Evolutionary conservation across 257 asterid species (phyloP), one percentile per base, ranked within the genome.

Genomic region (Gardenia jasminoides): DNA sequence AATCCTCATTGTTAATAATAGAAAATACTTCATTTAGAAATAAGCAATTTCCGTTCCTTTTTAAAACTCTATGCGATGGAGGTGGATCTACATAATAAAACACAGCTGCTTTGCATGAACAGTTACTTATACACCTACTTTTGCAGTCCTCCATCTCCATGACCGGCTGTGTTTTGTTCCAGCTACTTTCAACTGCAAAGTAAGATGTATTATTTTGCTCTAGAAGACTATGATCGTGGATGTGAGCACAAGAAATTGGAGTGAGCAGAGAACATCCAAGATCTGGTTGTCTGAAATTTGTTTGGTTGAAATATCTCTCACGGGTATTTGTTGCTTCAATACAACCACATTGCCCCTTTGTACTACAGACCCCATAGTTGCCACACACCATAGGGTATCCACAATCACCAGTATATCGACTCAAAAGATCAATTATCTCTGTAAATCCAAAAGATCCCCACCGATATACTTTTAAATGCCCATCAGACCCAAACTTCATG

Each of bases 311-410:
- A n/a, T n/a, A n/a, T n/a, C 22, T 76, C n/a, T 41, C 43, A 44
- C 44, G 80, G 17, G 11, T 79, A 58, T n/a, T 54, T 6, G 77
- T 70, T 13, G 52, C 20, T 62, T 84, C 74, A 48, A 43, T 75
- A 74, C 80, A 82, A 56, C 39, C 15, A 62, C 80, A 82, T 67
- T 68, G 74, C 36, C 78, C 80, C 16, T 54, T 50, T 16, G 54
- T 70, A 59, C 85, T 70, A 59, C 85, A 82, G 62, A 82, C 77
- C 46, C 74, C 79, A 76, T 24, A 26, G 83, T 78, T 48, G 75
- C 79, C 39, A 36, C 39, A 36, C 39, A 36, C 39, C 39, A 36
- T 36, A 36, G 39, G 39, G 39, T 36, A 36, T 36, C 39, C 39
- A 36, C 39, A 36, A 36, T 36, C 39, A 36, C 3, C 39, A 4